Conservation (phyloP, 176 grass and related monocot genomes). For the Bonia amplexicaulis region DNA sequence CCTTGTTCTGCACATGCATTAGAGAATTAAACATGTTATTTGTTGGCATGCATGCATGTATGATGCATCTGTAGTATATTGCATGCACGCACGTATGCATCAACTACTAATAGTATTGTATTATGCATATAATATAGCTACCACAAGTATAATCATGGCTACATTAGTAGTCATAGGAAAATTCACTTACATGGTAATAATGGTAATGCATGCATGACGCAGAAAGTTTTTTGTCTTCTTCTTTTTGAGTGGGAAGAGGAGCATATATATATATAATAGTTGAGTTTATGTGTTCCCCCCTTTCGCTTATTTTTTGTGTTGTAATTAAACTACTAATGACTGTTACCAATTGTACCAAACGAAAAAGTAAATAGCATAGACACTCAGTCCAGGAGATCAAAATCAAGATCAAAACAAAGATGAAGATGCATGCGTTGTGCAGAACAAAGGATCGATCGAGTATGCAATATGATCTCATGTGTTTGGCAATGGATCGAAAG, state of each 20-base stretch:
- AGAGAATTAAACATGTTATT: constrained; percentile 20
- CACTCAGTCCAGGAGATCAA: neutral
- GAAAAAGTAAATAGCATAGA: neutral
- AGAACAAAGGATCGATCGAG: neutral
- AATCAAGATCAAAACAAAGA: neutral
- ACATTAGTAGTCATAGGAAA: neutral
- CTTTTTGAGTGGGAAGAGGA: neutral
- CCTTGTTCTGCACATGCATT: neutral
- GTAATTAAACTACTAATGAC: neutral
- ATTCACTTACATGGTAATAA: no score
- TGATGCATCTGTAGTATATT: neutral
- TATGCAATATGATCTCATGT: neutral
- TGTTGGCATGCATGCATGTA: neutral
- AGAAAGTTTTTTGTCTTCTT: neutral
- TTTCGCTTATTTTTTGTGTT: neutral
- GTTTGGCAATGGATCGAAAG: neutral
- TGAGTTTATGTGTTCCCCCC: neutral
- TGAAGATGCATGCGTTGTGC: neutral
- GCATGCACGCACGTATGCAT: neutral
- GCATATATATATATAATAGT: neutral
- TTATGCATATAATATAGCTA: neutral
- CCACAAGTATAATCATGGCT: neutral
- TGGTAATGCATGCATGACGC: neutral
- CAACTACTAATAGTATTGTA: neutral
- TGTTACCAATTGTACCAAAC: neutral